Evolutionary conservation across 164 flowering plant genomes (phyloP), one percentile per base, ranked within the genome.

Genomic region (Sextonia rubra): DNA sequence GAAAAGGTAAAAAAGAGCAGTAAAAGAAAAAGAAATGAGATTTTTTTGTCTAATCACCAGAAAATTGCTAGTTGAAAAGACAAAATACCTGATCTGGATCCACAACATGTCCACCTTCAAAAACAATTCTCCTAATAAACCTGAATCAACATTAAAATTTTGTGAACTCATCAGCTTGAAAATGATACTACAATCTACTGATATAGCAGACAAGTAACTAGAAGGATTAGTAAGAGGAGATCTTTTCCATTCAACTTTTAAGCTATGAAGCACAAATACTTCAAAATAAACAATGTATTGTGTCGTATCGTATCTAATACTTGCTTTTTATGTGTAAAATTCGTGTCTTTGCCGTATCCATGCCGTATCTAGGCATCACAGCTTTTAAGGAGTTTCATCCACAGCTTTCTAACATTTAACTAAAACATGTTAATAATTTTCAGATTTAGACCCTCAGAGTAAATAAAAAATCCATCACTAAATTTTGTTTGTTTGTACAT

Each of bases 81-180:
- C n/a, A 64, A 71, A 32, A 17, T 77, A 90, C 99, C 96, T 86
- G 89, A 74, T 91, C 98, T 24, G 91, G 97, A 79, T 95, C 92
- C 69, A 89, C 97, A 73, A 90, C 86, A 78, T 89, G 89, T 27
- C 90, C 91, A 69, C 97, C 97, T 90, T 93, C 98, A 71, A 88
- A 93, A 52, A 80, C 81, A 75, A 84, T 84, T 85, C 98, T 87
- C 82, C 99, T 82, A 64, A 48, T 69, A 77, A 76, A 80, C 74
- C 97, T 95, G 87, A 47, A 12, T n/a, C 25, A 47, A 70, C 9
- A n/a, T 12, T 14, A 27, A 6, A 18, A 64, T 3, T 27, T 64
- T 17, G 27, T 30, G 67, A 64, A 15, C 30, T 20, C 12, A 18
- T 27, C 64, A 30, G 18, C 18, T 26, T 30, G 7, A 14, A 32